Conservation (phyloP, 2,329 filamentous ascomycete species). For the Cladosporium oxysporum region DNA sequence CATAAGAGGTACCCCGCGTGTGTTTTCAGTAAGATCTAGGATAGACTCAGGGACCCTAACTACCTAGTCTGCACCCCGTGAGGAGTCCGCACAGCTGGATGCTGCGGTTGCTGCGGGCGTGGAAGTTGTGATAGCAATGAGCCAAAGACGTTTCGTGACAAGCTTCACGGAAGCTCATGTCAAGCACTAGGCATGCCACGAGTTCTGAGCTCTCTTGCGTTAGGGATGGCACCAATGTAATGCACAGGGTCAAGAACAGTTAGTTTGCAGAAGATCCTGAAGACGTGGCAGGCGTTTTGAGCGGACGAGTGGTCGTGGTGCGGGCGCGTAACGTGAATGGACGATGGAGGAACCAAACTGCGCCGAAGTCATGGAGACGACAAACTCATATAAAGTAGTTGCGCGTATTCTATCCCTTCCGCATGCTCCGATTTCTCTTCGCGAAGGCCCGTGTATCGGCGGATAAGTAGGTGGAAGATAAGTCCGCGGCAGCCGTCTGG, state of each 20-base stretch:
- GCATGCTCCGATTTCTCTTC: slow-evolving; percentile 9
- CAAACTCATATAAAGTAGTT: slow-evolving; percentile 1
- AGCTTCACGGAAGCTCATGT: slow-evolving; percentile 9
- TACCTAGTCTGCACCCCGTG: slow-evolving; percentile 1
- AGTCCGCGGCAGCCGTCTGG: background rate
- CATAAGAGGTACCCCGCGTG: slow-evolving; percentile 5
- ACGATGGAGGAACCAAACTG: background rate
- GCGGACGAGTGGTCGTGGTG: background rate
- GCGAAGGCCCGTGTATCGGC: background rate
- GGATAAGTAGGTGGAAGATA: background rate
- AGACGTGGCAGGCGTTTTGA: background rate
- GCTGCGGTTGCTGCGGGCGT: slow-evolving; percentile 15
- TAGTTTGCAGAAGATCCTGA: background rate
- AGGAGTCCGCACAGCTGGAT: background rate
- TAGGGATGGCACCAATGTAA: background rate
- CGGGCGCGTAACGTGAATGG: background rate
- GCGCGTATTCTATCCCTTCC: background rate
- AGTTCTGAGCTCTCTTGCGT: background rate
- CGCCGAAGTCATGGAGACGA: background rate
- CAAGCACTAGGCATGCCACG: slow-evolving; percentile 7
- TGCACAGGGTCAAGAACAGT: background rate
- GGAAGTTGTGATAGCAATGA: background rate
- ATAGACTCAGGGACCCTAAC: slow-evolving; percentile 1
- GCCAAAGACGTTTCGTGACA: background rate
- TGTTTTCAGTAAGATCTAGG: background rate